A percentile compares a stretch with the other conserved stretches of the same genome.
phyloP scores from a whole-genome alignment of 2,329 filamentous ascomycete genomes.

The Stylonectria norvegica region DNA sequence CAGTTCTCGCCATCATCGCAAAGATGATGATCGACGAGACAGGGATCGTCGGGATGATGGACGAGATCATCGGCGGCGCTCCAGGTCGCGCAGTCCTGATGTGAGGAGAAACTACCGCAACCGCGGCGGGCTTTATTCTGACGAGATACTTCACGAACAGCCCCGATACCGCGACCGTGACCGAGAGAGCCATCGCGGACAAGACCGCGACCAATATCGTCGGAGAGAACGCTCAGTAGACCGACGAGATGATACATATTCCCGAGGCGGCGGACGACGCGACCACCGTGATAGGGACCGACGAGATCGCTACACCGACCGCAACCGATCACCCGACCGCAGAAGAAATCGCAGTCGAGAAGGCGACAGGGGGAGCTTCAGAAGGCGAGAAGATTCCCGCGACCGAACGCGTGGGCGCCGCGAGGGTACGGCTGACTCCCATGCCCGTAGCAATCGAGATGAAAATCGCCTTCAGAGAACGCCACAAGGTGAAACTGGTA shows the following conservation, averaged over 20 bases:
- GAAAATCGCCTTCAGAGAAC: conserved; percentile 56
- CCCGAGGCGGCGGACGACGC: conserved; percentile 58
- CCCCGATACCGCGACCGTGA: conserved; percentile 56
- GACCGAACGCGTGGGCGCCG: conserved; percentile 61
- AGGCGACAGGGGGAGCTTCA: conserved; percentile 57
- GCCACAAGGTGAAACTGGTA: conserved; percentile 46
- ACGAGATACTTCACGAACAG: conserved; percentile 42
- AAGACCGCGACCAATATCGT: conserved; percentile 56
- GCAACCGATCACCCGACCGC: conserved; percentile 56
- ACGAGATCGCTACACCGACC: conserved; percentile 56
- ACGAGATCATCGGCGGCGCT: conserved; percentile 52
- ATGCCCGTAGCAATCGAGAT: conserved; percentile 62
- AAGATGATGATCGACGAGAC: conserved; percentile 58
- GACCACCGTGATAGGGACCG: conserved; percentile 57
- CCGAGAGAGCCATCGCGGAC: conserved; percentile 49
- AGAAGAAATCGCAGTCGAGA: conserved; percentile 64
- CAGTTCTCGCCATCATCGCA: conserved; percentile 65
- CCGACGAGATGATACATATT: conserved; percentile 62
- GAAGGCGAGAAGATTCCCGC: conserved; percentile 71
- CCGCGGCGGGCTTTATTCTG: conserved; percentile 34
- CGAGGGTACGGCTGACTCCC: conserved; percentile 70
- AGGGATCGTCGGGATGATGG: conserved; percentile 50
- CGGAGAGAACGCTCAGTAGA: conserved; percentile 69
- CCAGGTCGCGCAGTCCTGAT: conserved; percentile 61
- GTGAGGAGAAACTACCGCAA: conserved; percentile 43